Conservation (phyloP, 139 green algal genomes). For the Pycnococcus provasolii region DNA sequence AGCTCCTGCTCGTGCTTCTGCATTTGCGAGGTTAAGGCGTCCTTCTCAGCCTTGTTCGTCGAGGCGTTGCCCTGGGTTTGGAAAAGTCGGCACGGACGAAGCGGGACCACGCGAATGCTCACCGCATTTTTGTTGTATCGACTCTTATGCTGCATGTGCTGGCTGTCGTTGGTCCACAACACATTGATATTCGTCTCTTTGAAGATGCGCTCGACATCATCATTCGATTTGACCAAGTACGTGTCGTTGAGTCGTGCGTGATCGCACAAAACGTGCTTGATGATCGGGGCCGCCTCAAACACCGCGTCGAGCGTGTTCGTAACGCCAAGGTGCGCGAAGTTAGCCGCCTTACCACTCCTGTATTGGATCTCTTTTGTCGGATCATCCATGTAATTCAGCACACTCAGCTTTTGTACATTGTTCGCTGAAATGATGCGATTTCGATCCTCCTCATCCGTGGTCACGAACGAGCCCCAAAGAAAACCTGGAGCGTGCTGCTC, state of each 20-base stretch:
- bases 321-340: constrained; percentile 39
- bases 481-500: constrained; percentile 35
- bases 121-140: constrained; percentile 34
- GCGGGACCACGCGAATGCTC: not conserved
- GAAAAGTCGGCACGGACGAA: not conserved
- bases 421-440: not conserved
- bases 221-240: constrained; percentile 29
- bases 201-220: constrained; percentile 4
- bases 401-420: not conserved
- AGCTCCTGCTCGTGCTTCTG: not conserved
- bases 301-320: constrained; percentile 58
- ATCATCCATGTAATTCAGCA: not conserved
- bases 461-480: constrained; percentile 18
- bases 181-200: not conserved
- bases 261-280: constrained; percentile 54
- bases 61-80: not conserved
- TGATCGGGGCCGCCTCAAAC: constrained; percentile 51
- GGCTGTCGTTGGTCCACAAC: constrained; percentile 29
- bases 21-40: not conserved
- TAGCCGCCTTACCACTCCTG: not conserved
- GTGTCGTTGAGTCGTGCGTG: constrained; percentile 32
- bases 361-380: not conserved
- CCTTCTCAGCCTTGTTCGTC: constrained; percentile 6
- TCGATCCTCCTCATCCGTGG: constrained; percentile 10
- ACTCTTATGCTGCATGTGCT: constrained; percentile 26